Percentiles rank a stretch among this genome's conserved stretches.
These are phyloP conservation scores for Pseudocercospora fuligena DNA, from an alignment of 2,329 filamentous ascomycete species.

Conservation along the genomic window DNA sequence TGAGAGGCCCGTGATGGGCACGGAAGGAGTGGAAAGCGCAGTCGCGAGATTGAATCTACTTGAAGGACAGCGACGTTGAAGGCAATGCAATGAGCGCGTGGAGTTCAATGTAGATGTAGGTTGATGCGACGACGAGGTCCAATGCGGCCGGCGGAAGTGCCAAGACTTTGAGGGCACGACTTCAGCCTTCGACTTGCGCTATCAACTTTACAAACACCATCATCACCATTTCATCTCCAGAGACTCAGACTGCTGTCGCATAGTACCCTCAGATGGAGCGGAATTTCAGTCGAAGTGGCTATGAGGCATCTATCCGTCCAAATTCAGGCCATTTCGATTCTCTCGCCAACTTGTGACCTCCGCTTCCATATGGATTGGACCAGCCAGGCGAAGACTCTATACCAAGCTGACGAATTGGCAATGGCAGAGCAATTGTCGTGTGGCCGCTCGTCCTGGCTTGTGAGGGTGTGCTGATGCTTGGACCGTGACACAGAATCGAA, in stretches of 20 bases:
- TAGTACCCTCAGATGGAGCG: not conserved
- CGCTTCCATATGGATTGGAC: not conserved
- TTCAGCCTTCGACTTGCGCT: not conserved
- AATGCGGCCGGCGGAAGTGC: not conserved
- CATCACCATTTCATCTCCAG: not conserved
- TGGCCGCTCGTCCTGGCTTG: not conserved
- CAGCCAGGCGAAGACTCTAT: not conserved
- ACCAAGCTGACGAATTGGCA: not conserved
- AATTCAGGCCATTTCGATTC: no score
- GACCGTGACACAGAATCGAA: not conserved
- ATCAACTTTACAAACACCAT: not conserved
- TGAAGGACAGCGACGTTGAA: not conserved
- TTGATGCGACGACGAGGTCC: not conserved
- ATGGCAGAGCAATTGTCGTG: not conserved
- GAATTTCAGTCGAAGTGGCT: not conserved
- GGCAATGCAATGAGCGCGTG: not conserved
- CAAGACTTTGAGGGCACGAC: constrained; percentile 10
- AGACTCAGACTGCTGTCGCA: not conserved
- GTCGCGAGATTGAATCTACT: not conserved
- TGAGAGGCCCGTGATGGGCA: constrained; percentile 25
- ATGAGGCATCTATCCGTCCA: no score
- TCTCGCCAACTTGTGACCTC: no score
- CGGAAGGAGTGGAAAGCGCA: not conserved
- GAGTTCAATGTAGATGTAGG: not conserved
- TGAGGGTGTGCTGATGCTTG: not conserved